Percentiles rank a stretch among this genome's conserved stretches.
These are phyloP conservation scores for Aphanomyces astaci DNA, from an alignment of 352 stramenopile species.

Conservation along the genomic window DNA sequence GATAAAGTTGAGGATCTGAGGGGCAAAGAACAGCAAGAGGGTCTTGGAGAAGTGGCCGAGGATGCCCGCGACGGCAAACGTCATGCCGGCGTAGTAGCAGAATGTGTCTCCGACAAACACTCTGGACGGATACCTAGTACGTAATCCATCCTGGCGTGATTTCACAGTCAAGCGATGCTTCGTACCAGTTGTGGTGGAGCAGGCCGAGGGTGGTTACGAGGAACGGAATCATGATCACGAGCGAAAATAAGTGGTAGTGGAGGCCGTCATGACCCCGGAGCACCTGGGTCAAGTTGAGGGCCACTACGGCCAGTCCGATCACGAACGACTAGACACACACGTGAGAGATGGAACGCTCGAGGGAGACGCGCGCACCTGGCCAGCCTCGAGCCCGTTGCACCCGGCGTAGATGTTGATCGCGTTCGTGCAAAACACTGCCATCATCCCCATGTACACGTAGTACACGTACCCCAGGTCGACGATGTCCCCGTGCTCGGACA, in stretches of 20 bases:
- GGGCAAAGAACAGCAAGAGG: constrained; percentile 96
- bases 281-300: constrained; percentile 95
- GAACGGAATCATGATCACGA: constrained; percentile 97
- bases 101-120: constrained; percentile 99
- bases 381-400: constrained; percentile 97
- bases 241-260: constrained; percentile 91
- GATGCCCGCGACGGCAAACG: constrained; percentile 94
- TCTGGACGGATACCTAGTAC: constrained; percentile 79
- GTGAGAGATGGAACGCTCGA: constrained; percentile 25
- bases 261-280: constrained; percentile 68
- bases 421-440: constrained; percentile 99
- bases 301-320: constrained; percentile 89
- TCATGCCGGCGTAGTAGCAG: constrained; percentile 99
- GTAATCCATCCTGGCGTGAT: background rate
- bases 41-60: constrained; percentile 98
- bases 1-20: constrained; percentile 98
- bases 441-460: constrained; percentile 97
- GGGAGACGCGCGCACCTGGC: constrained; percentile 66
- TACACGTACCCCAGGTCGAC: constrained; percentile 92
- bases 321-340: constrained; percentile 52
- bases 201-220: constrained; percentile 89
- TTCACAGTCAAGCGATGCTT: background rate
- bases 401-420: constrained; percentile 99
- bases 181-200: constrained; percentile 91
- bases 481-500: constrained; percentile 65